Conservation (phyloP, 2,329 filamentous ascomycete genomes). For the Colletotrichum costaricense region DNA sequence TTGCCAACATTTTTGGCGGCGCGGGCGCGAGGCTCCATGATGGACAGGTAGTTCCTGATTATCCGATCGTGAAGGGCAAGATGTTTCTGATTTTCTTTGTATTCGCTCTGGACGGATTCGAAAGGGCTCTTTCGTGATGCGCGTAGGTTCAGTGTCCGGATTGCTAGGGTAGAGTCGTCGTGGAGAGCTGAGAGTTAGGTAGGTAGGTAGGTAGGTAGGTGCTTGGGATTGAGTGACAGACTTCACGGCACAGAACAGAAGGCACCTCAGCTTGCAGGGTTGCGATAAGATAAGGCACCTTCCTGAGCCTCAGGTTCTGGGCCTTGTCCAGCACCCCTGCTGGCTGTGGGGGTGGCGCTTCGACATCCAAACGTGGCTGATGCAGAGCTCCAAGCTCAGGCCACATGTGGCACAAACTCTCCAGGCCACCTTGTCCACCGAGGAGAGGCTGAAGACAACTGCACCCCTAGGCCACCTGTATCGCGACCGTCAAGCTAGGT, state of each 20-base stretch:
- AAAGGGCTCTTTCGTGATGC: no score
- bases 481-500: slow-evolving; percentile 17
- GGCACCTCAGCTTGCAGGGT: neutral
- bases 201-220: neutral
- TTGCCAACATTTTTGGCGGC: slow-evolving; percentile 84
- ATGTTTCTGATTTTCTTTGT: neutral
- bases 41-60: slow-evolving; percentile 40
- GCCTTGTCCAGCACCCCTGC: neutral
- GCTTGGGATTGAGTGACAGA: slow-evolving; percentile 8
- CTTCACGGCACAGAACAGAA: slow-evolving; percentile 10
- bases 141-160: neutral
- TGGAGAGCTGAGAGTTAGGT: neutral
- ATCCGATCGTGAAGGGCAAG: neutral
- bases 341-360: slow-evolving; percentile 19
- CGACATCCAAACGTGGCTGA: neutral
- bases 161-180: neutral
- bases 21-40: slow-evolving; percentile 81
- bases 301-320: neutral
- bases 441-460: slow-evolving; percentile 17
- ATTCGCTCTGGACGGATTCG: neutral
- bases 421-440: slow-evolving; percentile 35
- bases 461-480: slow-evolving; percentile 12
- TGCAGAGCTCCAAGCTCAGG: neutral
- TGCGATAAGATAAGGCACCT: no score
- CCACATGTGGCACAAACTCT: slow-evolving; percentile 20